Evolutionary conservation across 2,329 filamentous ascomycete genomes (phyloP).

Genomic region (Didymellaceae sp.): DNA sequence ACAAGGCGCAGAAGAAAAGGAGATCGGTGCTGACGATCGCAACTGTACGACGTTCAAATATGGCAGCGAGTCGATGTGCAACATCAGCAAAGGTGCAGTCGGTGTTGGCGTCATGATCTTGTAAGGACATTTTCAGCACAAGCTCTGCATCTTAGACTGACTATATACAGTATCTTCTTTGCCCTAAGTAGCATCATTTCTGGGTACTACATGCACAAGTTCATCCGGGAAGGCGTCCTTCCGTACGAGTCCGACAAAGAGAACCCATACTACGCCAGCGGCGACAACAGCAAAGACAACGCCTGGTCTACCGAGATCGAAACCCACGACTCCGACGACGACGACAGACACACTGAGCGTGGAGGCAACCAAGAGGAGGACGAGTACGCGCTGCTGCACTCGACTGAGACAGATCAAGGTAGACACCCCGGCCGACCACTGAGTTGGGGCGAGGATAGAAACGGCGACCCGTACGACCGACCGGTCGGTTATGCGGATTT

Average conservation of each 20-base stretch:
- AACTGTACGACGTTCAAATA: conserved; percentile 64
- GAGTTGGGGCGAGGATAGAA: conserved; percentile 47
- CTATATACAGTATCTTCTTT: conserved; percentile 58
- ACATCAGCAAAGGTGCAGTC: conserved; percentile 61
- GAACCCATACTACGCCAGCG: conserved; percentile 52
- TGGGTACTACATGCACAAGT: conserved; percentile 62
- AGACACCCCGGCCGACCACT: conserved; percentile 49
- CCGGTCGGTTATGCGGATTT: conserved; percentile 45
- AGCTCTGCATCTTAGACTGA: conserved; percentile 9
- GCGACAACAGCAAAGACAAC: conserved; percentile 48
- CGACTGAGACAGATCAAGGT: conserved; percentile 48
- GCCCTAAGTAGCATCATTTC: conserved; percentile 60
- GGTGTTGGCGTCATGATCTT: conserved; percentile 65
- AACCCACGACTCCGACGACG: conserved; percentile 49
- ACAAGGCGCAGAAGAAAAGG: conserved; percentile 54
- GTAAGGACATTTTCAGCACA: conserved; percentile 46
- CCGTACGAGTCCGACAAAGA: conserved; percentile 53
- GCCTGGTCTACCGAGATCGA: conserved; percentile 54
- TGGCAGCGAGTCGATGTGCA: conserved; percentile 62
- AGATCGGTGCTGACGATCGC: conserved; percentile 50
- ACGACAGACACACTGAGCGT: conserved; percentile 47
- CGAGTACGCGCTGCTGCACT: conserved; percentile 59
- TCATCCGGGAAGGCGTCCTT: conserved; percentile 63
- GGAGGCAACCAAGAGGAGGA: conserved; percentile 57
- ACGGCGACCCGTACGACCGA: conserved; percentile 22